A percentile compares a stretch with the other conserved stretches of the same genome.
Evolutionary conservation across 2,329 filamentous ascomycete genomes (phyloP).

Genomic region (Thelonectria rubi): DNA sequence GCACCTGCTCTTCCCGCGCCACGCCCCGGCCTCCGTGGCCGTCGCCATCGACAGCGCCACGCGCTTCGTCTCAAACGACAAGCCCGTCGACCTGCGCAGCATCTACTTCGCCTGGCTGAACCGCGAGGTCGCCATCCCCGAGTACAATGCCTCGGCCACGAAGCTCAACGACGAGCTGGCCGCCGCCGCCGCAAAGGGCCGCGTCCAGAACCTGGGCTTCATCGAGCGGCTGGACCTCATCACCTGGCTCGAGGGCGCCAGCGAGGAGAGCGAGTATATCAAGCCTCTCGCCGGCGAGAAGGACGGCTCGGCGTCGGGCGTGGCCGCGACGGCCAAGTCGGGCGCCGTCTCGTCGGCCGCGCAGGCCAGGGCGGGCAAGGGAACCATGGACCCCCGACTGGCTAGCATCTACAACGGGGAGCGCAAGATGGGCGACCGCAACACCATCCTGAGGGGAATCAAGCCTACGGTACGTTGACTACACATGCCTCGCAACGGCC

Average conservation of each 20-base stretch:
- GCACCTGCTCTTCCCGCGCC: conserved; percentile 76
- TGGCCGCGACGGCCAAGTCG: conserved; percentile 49
- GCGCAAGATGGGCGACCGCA: conserved; percentile 90
- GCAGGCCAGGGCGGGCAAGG: conserved; percentile 66
- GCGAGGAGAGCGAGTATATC: conserved; percentile 92
- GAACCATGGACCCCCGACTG: conserved; percentile 79
- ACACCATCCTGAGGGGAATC: conserved; percentile 84
- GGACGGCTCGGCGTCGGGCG: conserved; percentile 53
- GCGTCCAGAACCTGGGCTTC: conserved; percentile 89
- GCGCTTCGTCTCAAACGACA: conserved; percentile 83
- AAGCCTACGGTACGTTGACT: conserved; percentile 78
- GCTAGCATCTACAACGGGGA: conserved; percentile 92
- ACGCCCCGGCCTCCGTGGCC: conserved; percentile 60
- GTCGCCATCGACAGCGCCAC: conserved; percentile 79
- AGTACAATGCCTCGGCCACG: conserved; percentile 87
- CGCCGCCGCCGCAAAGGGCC: conserved; percentile 66
- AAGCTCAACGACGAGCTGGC: conserved; percentile 81
- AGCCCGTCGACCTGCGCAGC: conserved; percentile 85
- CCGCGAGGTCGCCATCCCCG: conserved; percentile 86
- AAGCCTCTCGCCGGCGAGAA: conserved; percentile 77
- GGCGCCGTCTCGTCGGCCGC: conserved; percentile 55
- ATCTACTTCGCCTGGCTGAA: conserved; percentile 98
- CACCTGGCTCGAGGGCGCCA: conserved; percentile 90
- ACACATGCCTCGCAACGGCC: neutral
- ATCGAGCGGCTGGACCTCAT: conserved; percentile 91